A percentile compares a stretch with the other conserved stretches of the same genome.
Conservation (phyloP, 1,284 basidiomycete species). For the Grifola frondosa region DNA sequence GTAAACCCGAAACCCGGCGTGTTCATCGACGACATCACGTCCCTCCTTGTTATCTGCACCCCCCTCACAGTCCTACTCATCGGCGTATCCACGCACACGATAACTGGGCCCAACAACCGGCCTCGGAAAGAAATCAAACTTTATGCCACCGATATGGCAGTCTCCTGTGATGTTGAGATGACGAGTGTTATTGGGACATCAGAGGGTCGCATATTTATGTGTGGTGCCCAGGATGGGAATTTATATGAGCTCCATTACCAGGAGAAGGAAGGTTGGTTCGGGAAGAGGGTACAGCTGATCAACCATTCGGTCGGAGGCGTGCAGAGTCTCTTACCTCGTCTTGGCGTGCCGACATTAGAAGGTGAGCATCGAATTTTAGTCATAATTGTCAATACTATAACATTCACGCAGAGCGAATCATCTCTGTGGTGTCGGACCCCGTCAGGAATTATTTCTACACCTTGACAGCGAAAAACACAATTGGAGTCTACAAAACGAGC, state of each 20-base stretch:
- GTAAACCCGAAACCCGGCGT: constrained; percentile 80
- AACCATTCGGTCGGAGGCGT: constrained; percentile 81
- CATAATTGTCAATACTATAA: constrained; percentile 1
- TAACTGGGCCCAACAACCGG: constrained; percentile 45
- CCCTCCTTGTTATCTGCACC: constrained; percentile 90
- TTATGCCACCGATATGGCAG: constrained; percentile 87
- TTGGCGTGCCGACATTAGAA: constrained; percentile 56
- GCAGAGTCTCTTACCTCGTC: constrained; percentile 69
- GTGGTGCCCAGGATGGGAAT: constrained; percentile 82
- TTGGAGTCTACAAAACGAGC: constrained; percentile 65
- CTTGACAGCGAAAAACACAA: constrained; percentile 65
- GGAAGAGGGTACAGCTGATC: constrained; percentile 76
- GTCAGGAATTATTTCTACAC: constrained; percentile 74
- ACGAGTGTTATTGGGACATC: constrained; percentile 76
- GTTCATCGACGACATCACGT: constrained; percentile 92
- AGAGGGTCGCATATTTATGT: constrained; percentile 90
- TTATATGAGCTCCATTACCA: constrained; percentile 95
- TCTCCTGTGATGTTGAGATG: constrained; percentile 83
- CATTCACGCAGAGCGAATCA: constrained; percentile 59
- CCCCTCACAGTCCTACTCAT: constrained; percentile 82
- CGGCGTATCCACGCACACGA: constrained; percentile 68
- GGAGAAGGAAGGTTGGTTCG: constrained; percentile 91
- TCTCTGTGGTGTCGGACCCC: constrained; percentile 64
- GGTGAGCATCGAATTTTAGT: constrained; percentile 40
- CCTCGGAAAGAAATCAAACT: constrained; percentile 76